Percentiles rank a stretch among this genome's conserved stretches.
phyloP scores from a whole-genome alignment of 208 protist species.

The Novymonas esmeraldas region DNA sequence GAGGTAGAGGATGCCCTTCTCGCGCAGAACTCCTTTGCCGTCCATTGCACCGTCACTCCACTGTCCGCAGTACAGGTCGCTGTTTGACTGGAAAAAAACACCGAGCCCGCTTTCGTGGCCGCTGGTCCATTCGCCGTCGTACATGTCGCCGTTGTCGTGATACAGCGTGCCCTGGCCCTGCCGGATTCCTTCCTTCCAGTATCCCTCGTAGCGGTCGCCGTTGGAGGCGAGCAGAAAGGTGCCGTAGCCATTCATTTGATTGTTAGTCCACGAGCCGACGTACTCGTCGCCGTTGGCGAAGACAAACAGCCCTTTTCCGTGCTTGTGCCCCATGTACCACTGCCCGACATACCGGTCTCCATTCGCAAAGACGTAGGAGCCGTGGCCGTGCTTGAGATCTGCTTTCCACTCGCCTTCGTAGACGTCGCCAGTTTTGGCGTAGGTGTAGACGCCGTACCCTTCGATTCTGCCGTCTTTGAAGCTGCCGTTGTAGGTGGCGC shows the following conservation, averaged over 20 bases:
- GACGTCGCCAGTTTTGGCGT: slow-evolving; percentile 46
- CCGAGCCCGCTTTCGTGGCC: slow-evolving; percentile 64
- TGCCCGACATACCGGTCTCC: slow-evolving; percentile 65
- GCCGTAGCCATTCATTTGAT: slow-evolving; percentile 69
- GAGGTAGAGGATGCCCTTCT: slow-evolving; percentile 43
- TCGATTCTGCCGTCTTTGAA: slow-evolving; percentile 61
- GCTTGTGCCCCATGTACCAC: slow-evolving; percentile 77
- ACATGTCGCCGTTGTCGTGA: slow-evolving; percentile 53
- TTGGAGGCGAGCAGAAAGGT: slow-evolving; percentile 45
- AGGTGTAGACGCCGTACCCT: slow-evolving; percentile 65
- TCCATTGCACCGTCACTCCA: slow-evolving; percentile 71
- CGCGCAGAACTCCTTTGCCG: slow-evolving; percentile 61
- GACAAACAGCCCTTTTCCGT: slow-evolving; percentile 54
- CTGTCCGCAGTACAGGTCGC: slow-evolving; percentile 63
- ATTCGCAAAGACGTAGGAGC: slow-evolving; percentile 61
- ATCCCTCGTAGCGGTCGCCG: slow-evolving; percentile 55
- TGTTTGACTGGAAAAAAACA: slow-evolving; percentile 48
- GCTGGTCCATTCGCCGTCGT: slow-evolving; percentile 58
- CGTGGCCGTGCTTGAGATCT: slow-evolving; percentile 73
- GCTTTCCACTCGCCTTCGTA: slow-evolving; percentile 74
- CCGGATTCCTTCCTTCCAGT: slow-evolving; percentile 56
- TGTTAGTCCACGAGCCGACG: slow-evolving; percentile 53
- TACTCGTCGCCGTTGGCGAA: slow-evolving; percentile 71
- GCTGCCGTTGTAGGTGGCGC: slow-evolving; percentile 56
- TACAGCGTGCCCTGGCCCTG: slow-evolving; percentile 52